Evolutionary conservation across 2,329 filamentous ascomycete genomes (phyloP).

Genomic region (Xylaria sp.): DNA sequence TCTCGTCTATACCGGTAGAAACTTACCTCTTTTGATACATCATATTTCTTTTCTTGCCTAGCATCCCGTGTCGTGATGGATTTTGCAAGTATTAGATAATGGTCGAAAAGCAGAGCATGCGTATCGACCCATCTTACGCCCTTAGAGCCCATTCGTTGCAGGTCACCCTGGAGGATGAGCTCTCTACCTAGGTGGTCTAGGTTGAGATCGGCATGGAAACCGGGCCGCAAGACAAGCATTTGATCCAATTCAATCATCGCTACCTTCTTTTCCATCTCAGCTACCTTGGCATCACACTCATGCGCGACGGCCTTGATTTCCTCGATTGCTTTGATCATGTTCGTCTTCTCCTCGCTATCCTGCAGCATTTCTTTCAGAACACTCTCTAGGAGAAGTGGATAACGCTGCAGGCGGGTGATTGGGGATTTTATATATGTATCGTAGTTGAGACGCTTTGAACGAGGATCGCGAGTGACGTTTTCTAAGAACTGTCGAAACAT

Average conservation of each 20-base stretch:
- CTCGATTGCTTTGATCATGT: slow-evolving; percentile 83
- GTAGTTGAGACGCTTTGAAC: slow-evolving; percentile 87
- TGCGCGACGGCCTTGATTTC: slow-evolving; percentile 90
- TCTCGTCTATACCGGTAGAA: slow-evolving; percentile 18
- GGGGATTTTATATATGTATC: slow-evolving; percentile 94
- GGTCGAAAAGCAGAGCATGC: slow-evolving; percentile 92
- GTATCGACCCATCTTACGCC: slow-evolving; percentile 94
- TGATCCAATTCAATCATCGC: slow-evolving; percentile 84
- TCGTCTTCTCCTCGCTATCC: slow-evolving; percentile 90
- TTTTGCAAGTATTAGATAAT: slow-evolving; percentile 95
- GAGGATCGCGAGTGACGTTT: slow-evolving; percentile 78
- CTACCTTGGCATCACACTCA: slow-evolving; percentile 92
- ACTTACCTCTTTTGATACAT: slow-evolving; percentile 87
- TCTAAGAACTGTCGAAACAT: slow-evolving; percentile 89
- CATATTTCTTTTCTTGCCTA: slow-evolving; percentile 83
- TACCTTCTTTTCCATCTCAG: slow-evolving; percentile 91
- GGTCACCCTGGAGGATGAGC: slow-evolving; percentile 86
- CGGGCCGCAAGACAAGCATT: slow-evolving; percentile 86
- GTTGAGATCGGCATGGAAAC: slow-evolving; percentile 90
- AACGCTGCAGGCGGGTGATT: slow-evolving; percentile 91
- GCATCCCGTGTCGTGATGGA: slow-evolving; percentile 75
- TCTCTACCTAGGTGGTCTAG: slow-evolving; percentile 93
- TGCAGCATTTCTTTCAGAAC: slow-evolving; percentile 85
- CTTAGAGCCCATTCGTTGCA: slow-evolving; percentile 88
- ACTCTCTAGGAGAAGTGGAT: slow-evolving; percentile 82